These are phyloP conservation scores for Podospora anserina DNA, from an alignment of 495 filamentous ascomycete genomes.

Conservation along the genomic window DNA sequence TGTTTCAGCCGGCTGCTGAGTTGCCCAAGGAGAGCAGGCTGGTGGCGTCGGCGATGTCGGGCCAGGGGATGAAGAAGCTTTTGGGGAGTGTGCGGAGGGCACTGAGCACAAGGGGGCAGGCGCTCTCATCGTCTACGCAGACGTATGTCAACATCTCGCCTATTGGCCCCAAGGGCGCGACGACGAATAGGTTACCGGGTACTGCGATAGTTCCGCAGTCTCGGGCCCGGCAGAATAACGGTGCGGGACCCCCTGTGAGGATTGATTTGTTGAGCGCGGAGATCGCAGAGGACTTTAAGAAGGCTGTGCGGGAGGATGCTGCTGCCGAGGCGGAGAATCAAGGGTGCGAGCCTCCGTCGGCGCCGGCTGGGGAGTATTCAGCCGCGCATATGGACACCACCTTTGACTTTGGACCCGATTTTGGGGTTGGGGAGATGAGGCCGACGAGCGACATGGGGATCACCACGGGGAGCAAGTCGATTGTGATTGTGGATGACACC, in stretches of 20 bases:
- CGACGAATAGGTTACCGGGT: constrained; percentile 50
- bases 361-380: constrained; percentile 34
- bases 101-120: constrained; percentile 65
- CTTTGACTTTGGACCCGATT: constrained; percentile 17
- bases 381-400: constrained; percentile 37
- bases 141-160: constrained; percentile 49
- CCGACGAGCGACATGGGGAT: constrained; percentile 52
- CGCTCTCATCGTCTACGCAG: constrained; percentile 45
- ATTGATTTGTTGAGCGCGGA: constrained; percentile 81
- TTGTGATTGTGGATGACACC: constrained; percentile 81
- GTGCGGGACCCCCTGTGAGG: constrained; percentile 43
- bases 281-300: constrained; percentile 68
- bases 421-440: constrained; percentile 22
- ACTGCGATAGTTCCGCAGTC: constrained; percentile 55
- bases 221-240: constrained; percentile 40
- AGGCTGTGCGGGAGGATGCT: constrained; percentile 58
- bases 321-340: constrained; percentile 40
- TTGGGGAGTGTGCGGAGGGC: constrained; percentile 85
- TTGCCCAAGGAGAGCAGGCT: constrained; percentile 37
- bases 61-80: constrained; percentile 73
- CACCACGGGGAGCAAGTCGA: constrained; percentile 77
- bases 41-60: constrained; percentile 51
- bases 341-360: constrained; percentile 20
- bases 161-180: constrained; percentile 50
- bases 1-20: constrained; percentile 43